Base-by-base conservation (phyloP, 2,329 filamentous ascomycete genomes). In the Clonostachys sp. region DNA sequence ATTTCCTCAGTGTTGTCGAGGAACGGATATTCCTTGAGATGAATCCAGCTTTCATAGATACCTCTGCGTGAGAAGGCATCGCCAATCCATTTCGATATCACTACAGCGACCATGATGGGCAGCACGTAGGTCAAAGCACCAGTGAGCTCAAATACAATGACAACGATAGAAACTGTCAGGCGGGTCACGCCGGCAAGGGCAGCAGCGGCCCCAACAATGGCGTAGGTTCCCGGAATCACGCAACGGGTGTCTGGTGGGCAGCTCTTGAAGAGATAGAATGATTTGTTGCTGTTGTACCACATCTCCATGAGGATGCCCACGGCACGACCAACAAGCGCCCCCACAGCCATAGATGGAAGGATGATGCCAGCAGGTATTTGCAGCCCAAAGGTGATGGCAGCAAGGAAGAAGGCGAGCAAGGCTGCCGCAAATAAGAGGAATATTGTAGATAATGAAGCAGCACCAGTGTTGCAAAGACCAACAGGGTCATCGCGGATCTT, bases 81-180 rank as follows among this genome's bases (percentile, higher is more conserved):
- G 59, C 91, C 94, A 24, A 96, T 90, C 94, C 94, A 99, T 71
- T 99, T 99, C 52, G 89, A 89, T 41, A 97, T 78, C 91, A 99
- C 95, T 61, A 99, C 94, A 41, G 91, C 91, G 53, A 99, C 89
- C 94, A 99, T 99, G 66, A 97, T 99, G 47, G 94, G 94, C 8
- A 99, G 81, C 44, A 99, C 92, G 62, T 97, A 97, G 1, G 91
- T 95, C 30, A 99, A 78, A 2, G 94, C 94, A 45, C 94, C 94
- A 0, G 94, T 99, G 48, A 99, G 84, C 72, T 99, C 94, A 61
- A 99, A 99, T 87, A 96, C 96, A 70, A 99, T 99, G 59, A 97
- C 94, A 5, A 99, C 92, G 55, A 99, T 96, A 12, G 91, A 96
- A 12, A 96, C 91, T 0, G 94, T 99, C 84, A 99, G 95, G 55